Conservation (phyloP, 345 rosid genomes). For the Sisymbrium altissimum region DNA sequence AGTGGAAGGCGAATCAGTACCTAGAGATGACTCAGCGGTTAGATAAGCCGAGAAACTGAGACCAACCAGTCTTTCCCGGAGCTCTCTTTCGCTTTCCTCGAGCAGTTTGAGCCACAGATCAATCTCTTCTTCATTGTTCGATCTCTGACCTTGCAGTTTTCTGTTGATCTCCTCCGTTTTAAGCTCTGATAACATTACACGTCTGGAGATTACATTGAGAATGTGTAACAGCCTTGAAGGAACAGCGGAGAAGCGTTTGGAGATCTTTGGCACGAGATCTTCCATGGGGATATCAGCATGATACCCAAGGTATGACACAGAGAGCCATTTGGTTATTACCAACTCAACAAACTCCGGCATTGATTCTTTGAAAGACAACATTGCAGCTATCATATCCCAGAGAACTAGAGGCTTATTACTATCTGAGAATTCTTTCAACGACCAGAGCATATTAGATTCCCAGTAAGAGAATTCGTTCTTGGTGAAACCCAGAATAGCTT, state of each 20-base stretch:
- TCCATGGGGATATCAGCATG: conserved; percentile 37
- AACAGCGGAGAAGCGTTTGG: conserved; percentile 42
- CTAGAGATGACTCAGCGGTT: conserved; percentile 23
- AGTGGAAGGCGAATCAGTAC: conserved; percentile 15
- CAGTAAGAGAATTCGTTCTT: conserved; percentile 52
- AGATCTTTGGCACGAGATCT: conserved; percentile 42
- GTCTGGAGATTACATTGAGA: conserved; percentile 66
- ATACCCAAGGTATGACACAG: conserved; percentile 43
- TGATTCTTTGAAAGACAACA: conserved; percentile 62
- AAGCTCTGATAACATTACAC: conserved; percentile 53
- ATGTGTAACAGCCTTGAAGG: conserved; percentile 72
- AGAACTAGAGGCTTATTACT: conserved; percentile 55
- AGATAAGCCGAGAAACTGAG: conserved; percentile 53
- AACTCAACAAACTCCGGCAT: conserved; percentile 56
- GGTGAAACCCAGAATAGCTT: conserved; percentile 46
- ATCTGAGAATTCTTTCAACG: conserved; percentile 54
- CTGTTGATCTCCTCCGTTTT: conserved; percentile 56
- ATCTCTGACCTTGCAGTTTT: conserved; percentile 34
- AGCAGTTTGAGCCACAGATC: conserved; percentile 62
- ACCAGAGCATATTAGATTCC: conserved; percentile 70
- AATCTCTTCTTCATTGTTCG: conserved; percentile 32
- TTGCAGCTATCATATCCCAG: conserved; percentile 78
- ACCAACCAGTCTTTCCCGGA: conserved; percentile 71
- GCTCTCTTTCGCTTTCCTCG: conserved; percentile 69
- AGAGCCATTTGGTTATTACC: conserved; percentile 66